Evolutionary conservation across 768 basidiomycete genomes (phyloP), one percentile per base, ranked within the genome.

Genomic region (Amanita exitialis): DNA sequence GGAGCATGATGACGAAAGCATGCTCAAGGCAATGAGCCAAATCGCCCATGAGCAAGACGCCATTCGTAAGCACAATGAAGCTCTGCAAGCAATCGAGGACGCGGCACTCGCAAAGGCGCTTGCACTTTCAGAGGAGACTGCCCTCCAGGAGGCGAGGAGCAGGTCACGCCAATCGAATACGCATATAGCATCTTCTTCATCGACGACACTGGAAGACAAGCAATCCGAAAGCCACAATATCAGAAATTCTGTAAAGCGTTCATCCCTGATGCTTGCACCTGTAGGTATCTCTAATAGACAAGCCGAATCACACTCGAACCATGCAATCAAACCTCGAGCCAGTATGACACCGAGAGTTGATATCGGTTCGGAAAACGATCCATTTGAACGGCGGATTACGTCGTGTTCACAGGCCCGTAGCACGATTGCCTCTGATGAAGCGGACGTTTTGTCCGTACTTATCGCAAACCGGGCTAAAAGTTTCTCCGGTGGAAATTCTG

Each of bases 81-180:
- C 50, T 8, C 18, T 51, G 50, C 41, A 44, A 35, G 50, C 42
- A 39, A 51, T 51, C 5, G 50, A 51, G 30, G 50, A 51, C 44
- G 50, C 35, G 3, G 42, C 50, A 25, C 34, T 51, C 10, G 50
- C 42, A 8, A 42, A 25, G n/a, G 50, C 50, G 10, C 28, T 51
- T 7, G 50, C 18, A 27, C 34, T 51, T 3, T 51, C 50, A 4
- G 34, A 51, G 34, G 43, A 51, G n/a, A 44, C 50, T n/a, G 50
- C 50, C n/a, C n/a, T 51, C 5, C 30, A 16, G n/a, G 50, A 51
- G 23, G 50, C 42, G 34, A 51, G 41, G 25, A 16, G 18, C 23
- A 16, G 50, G 7, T 25, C 5, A 1, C 34, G 41, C 42, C 50
- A 20, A 8, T 18, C 50, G 15, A 15, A 27, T 6, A 9, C 28